phyloP scores from a whole-genome alignment of 106 monocot genomes.

The Dioscorea dumetorum region DNA sequence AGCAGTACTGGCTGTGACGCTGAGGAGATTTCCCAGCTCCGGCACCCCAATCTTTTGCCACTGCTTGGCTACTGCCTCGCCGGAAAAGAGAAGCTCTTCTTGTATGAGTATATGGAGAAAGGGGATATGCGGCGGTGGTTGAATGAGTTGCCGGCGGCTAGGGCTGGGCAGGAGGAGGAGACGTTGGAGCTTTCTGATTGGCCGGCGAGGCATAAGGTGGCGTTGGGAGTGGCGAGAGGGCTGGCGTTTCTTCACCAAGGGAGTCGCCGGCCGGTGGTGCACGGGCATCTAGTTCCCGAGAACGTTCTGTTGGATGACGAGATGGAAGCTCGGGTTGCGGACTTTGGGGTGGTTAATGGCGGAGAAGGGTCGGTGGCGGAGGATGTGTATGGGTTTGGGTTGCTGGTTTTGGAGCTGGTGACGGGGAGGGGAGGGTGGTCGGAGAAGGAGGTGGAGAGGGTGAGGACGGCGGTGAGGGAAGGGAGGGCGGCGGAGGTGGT shows the following conservation, averaged over 20 bases:
- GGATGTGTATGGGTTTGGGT: conserved; percentile 70
- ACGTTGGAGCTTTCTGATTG: conserved; percentile 21
- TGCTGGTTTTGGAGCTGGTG: conserved; percentile 69
- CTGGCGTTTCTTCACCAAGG: conserved; percentile 94
- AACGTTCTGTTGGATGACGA: conserved; percentile 72
- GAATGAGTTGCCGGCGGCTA: conserved; percentile 68
- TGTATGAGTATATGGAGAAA: conserved; percentile 88
- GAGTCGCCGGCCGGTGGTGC: conserved; percentile 53
- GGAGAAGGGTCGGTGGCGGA: conserved; percentile 23
- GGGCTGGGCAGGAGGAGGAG: neutral
- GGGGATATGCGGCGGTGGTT: conserved; percentile 90
- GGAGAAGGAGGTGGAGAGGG: conserved; percentile 27
- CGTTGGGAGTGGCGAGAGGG: conserved; percentile 68
- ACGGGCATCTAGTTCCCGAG: conserved; percentile 51
- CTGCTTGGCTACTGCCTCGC: conserved; percentile 86
- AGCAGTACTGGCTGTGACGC: conserved; percentile 1
- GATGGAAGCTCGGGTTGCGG: conserved; percentile 62
- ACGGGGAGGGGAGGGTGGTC: conserved; percentile 47
- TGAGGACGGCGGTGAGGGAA: conserved; percentile 31
- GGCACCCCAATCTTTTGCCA: conserved; percentile 75
- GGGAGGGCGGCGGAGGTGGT: conserved; percentile 28
- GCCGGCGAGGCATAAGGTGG: conserved; percentile 70
- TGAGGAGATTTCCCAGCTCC: conserved; percentile 35
- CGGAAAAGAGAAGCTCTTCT: conserved; percentile 54
- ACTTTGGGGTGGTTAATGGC: conserved; percentile 12